Conservation (phyloP, 768 basidiomycete species). For the Pulveroboletus sp. region DNA sequence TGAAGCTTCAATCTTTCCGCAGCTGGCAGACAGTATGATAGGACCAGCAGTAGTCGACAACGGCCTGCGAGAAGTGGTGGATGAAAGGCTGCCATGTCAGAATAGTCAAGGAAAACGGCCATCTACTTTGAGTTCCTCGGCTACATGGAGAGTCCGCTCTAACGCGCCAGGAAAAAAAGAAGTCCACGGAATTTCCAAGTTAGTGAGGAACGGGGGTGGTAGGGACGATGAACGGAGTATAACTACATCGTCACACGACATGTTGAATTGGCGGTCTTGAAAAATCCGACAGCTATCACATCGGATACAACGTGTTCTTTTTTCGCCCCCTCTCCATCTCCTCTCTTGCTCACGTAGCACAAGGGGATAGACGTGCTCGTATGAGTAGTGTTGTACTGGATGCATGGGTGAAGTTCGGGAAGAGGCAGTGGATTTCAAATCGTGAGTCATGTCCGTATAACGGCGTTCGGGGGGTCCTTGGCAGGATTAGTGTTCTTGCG, state of each 20-base stretch:
- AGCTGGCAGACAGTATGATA: constrained; percentile 4
- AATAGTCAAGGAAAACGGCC: constrained; percentile 11
- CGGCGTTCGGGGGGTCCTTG: neutral
- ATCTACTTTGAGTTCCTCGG: neutral
- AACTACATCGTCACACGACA: constrained; percentile 1
- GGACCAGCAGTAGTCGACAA: neutral
- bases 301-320: constrained; percentile 16
- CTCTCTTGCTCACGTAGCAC: neutral
- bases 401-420: neutral
- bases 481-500: neutral
- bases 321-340: neutral
- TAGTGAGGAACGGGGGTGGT: neutral
- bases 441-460: constrained; percentile 1
- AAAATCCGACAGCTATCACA: constrained; percentile 17
- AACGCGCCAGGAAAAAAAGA: neutral
- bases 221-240: neutral
- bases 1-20: constrained; percentile 15
- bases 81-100: constrained; percentile 6
- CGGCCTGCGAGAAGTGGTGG: neutral
- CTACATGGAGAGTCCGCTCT: constrained; percentile 2
- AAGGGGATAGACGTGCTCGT: constrained; percentile 4
- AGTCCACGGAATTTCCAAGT: neutral
- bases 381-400: neutral
- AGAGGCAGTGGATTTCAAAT: constrained; percentile 1
- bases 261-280: constrained; percentile 8